Evolutionary conservation across 176 grass and related monocot genomes (phyloP).

Genomic region (Phragmites australis): DNA sequence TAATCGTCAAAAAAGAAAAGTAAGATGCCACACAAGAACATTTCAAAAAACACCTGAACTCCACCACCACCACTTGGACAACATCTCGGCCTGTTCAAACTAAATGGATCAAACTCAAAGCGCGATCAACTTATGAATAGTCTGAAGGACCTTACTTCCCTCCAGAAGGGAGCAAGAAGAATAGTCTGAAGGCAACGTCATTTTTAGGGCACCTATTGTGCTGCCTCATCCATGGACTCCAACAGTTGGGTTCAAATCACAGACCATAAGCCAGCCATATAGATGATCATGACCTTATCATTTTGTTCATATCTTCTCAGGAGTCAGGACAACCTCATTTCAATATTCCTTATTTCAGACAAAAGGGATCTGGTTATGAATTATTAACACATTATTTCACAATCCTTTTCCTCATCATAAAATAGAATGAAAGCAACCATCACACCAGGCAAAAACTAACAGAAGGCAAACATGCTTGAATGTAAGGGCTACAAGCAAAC

Average conservation of each 20-base stretch:
- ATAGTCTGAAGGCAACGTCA: slow-evolving; percentile 5
- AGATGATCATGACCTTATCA: slow-evolving; percentile 28
- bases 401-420: not conserved
- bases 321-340: slow-evolving; percentile 8
- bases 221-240: slow-evolving; percentile 27
- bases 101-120: no score
- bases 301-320: slow-evolving; percentile 8
- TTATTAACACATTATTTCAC: not conserved
- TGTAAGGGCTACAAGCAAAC: no score
- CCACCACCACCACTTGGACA: no score
- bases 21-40: no score
- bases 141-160: not conserved
- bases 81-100: no score
- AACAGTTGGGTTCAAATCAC: not conserved
- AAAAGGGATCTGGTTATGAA: not conserved
- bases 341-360: slow-evolving; percentile 16
- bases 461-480: no score
- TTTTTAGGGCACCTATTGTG: slow-evolving; percentile 25
- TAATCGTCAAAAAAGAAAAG: no score
- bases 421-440: no score
- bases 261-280: not conserved
- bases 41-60: no score
- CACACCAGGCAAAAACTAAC: no score
- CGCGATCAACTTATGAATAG: no score
- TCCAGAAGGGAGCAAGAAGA: slow-evolving; percentile 10